Evolutionary conservation across 108 stramenopile species (phyloP), one percentile per base, ranked within the genome.

Genomic region (Chaetoceros muelleri): DNA sequence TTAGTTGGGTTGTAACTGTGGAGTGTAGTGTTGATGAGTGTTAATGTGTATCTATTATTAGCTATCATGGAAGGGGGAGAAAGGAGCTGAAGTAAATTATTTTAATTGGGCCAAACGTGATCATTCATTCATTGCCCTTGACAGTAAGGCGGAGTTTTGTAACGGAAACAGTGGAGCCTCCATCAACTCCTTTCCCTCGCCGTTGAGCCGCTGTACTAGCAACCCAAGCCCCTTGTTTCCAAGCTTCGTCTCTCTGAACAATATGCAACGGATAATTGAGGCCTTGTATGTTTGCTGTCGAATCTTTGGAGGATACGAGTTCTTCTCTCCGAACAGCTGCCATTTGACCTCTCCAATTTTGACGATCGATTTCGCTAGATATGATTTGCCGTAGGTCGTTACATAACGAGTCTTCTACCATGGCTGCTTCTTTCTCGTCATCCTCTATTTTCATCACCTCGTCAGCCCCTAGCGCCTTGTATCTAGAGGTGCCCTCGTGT

Each of bases 221-320:
- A 24, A 86, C 83, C 90, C 90, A 92, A 19, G 86, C 90, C 21
- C 90, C 90, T 28, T 80, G 65, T 52, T 75, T 84, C 67, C 87
- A 92, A 0, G 84, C 84, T 2, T 53, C 60, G 53, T 92, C 82
- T 49, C 76, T 72, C 52, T 76, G 28, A 18, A 92, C 74, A 13
- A 87, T 58, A 44, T 85, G 90, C 18, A 92, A 62, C 1, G 85
- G 84, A 29, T 87, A 78, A 2, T 82, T 84, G 64, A 82, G 67
- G 51, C 74, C 86, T 52, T 83, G 76, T 31, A 73, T 75, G 3
- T 64, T 51, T 16, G 60, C 68, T 2, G 55, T 44, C 24, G 60
- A 48, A 53, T 72, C 78, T 46, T 58, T 58, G 1, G 28, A 13
- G 34, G 72, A 22, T 45, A 49, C 47, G 28, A 7, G 25, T 64